Base-by-base conservation (phyloP, 2,329 filamentous ascomycete species). In the Lithohypha guttulata region DNA sequence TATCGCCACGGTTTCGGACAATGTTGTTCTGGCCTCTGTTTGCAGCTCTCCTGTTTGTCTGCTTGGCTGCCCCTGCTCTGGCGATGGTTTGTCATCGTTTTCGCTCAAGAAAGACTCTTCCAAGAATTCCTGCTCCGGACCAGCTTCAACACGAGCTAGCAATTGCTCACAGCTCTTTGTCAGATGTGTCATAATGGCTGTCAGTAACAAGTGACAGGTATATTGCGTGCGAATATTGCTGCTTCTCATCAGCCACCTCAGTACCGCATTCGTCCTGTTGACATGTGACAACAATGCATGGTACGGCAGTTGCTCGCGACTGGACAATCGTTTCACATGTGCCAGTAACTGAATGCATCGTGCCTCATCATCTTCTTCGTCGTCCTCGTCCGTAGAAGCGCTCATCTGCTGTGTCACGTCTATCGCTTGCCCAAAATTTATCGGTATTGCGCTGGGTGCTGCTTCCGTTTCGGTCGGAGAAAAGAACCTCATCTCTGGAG, bases 331-430 rank as follows among this genome's bases (percentile, higher is more conserved):
- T 33, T 52, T 52, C 13, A 52, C 17, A 27, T 50, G 49, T 14
- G 46, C 46, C 28, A 52, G 37, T 22, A 52, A 33, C 22, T 50
- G 50, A 42, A 52, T 46, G 35, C 49, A 52, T 4, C 46, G 29
- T 19, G 46, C 49, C 20, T 52, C 49, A 21, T 52, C 44, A 28
- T 52, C 49, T 25, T 50, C 48, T 10, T 17, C 8, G 10, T 5
- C 14, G 15, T n/a, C n/a, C n/a, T n/a, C n/a, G n/a, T n/a, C n/a
- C n/a, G n/a, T n/a, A n/a, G n/a, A n/a, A n/a, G n/a, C n/a, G n/a
- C n/a, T n/a, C n/a, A n/a, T n/a, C n/a, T n/a, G n/a, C n/a, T n/a
- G n/a, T n/a, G n/a, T n/a, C n/a, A n/a, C n/a, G n/a, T n/a, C n/a
- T n/a, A n/a, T n/a, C n/a, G n/a, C n/a, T n/a, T n/a, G n/a, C n/a